phyloP scores from a whole-genome alignment of 768 basidiomycete species.

The Lentinula raphanica region DNA sequence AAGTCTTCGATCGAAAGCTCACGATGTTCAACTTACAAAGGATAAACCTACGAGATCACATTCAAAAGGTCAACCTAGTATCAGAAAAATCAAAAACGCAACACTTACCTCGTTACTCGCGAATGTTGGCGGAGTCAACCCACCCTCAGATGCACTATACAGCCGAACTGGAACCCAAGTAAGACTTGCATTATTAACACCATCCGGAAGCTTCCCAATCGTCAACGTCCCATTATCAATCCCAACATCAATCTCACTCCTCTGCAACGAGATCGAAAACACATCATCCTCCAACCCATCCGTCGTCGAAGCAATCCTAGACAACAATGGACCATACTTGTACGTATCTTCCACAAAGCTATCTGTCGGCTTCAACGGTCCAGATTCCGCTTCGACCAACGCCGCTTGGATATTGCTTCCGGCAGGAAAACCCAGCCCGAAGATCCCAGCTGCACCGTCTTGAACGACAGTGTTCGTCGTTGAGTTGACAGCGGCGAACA shows the following conservation, averaged over 20 bases:
- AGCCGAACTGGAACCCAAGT: slow-evolving; percentile 66
- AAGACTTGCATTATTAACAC: slow-evolving; percentile 47
- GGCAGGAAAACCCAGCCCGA: slow-evolving; percentile 65
- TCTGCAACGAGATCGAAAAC: slow-evolving; percentile 54
- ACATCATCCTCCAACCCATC: slow-evolving; percentile 39
- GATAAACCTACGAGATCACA: slow-evolving; percentile 25
- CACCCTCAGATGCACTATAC: slow-evolving; percentile 50
- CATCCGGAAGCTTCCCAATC: slow-evolving; percentile 55
- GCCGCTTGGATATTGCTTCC: slow-evolving; percentile 42
- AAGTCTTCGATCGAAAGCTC: neutral
- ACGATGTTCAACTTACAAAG: slow-evolving; percentile 24
- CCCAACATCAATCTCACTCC: slow-evolving; percentile 53
- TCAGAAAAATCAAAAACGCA: neutral
- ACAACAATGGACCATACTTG: slow-evolving; percentile 39
- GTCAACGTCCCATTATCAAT: slow-evolving; percentile 56
- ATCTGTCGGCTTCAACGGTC: slow-evolving; percentile 24
- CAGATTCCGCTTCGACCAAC: slow-evolving; percentile 20
- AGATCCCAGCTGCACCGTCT: slow-evolving; percentile 54
- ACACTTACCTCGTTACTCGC: slow-evolving; percentile 57
- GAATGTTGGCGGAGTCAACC: slow-evolving; percentile 46
- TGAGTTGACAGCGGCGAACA: slow-evolving; percentile 50
- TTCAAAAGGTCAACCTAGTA: neutral
- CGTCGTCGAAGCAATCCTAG: slow-evolving; percentile 40
- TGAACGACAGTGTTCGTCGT: slow-evolving; percentile 56
- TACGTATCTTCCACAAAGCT: slow-evolving; percentile 30